A percentile compares a stretch with the other conserved stretches of the same genome.
phyloP scores from a whole-genome alignment of 257 asterid species.

The Lantana camara region DNA sequence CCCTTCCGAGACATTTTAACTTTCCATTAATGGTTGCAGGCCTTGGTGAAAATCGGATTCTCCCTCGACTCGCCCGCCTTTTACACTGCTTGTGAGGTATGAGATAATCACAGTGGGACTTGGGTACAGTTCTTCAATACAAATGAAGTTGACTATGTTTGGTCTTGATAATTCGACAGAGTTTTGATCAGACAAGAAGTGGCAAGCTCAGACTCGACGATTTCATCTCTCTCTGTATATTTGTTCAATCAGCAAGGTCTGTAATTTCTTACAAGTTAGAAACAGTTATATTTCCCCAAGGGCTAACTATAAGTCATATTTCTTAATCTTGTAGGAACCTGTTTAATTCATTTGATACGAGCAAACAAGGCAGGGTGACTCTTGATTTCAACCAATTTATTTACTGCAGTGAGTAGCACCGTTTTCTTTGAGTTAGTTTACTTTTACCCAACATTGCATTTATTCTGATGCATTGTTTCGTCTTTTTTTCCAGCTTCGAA shows the following conservation, averaged over 20 bases:
- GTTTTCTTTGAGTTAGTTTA: background rate
- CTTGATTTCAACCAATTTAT: conserved; percentile 83
- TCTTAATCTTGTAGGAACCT: conserved; percentile 54
- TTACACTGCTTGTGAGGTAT: conserved; percentile 86
- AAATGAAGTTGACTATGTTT: conserved; percentile 8
- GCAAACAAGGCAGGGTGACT: conserved; percentile 82
- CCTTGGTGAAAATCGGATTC: conserved; percentile 69
- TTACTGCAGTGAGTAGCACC: conserved; percentile 84
- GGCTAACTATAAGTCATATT: background rate
- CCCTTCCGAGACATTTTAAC: conserved; percentile 4
- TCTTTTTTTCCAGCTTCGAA: conserved; percentile 61
- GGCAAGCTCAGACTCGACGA: conserved; percentile 79
- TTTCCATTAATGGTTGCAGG: conserved; percentile 45
- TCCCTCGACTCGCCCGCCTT: conserved; percentile 82
- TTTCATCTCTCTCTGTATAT: conserved; percentile 77
- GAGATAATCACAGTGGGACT: no score
- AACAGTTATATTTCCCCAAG: background rate
- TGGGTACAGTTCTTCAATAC: background rate
- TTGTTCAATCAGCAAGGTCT: conserved; percentile 78
- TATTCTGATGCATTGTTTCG: background rate
- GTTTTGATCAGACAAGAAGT: conserved; percentile 66
- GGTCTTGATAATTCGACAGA: conserved; percentile 45
- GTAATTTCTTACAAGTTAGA: conserved; percentile 21
- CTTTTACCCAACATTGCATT: background rate
- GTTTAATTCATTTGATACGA: conserved; percentile 73